Evolutionary conservation across 352 stramenopile species (phyloP).

Genomic region (Phytophthora chlamydospora): DNA sequence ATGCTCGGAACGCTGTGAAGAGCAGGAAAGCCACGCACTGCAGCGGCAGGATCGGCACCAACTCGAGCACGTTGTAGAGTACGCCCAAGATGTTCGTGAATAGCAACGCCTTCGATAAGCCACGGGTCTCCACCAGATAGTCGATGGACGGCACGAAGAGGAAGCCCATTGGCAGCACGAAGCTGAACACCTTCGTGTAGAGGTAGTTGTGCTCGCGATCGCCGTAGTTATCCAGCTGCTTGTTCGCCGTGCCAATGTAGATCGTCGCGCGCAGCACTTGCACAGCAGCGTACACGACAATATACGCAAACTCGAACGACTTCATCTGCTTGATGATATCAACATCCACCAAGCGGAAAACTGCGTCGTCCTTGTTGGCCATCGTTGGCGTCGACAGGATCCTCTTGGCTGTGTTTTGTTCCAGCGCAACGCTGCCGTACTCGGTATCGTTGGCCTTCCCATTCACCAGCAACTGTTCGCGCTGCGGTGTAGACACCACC

Average conservation of each 20-base stretch:
- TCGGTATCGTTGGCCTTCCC: constrained; percentile 20
- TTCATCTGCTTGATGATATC: constrained; percentile 63
- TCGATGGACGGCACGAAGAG: constrained; percentile 88
- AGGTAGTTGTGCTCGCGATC: constrained; percentile 64
- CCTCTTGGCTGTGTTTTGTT: constrained; percentile 13
- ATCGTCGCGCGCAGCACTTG: constrained; percentile 82
- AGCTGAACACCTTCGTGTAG: constrained; percentile 89
- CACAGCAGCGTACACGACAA: constrained; percentile 70
- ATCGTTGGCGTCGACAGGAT: constrained; percentile 15
- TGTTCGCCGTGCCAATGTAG: constrained; percentile 89
- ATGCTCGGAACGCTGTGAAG: constrained; percentile 86
- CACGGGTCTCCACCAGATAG: constrained; percentile 77
- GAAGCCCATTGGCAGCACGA: constrained; percentile 84
- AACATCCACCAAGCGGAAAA: constrained; percentile 59
- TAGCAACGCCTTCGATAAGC: constrained; percentile 67
- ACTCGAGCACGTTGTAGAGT: constrained; percentile 73
- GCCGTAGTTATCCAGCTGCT: constrained; percentile 84
- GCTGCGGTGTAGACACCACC: constrained; percentile 25
- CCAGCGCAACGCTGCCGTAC: constrained; percentile 36
- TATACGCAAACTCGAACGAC: constrained; percentile 84
- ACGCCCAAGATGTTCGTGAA: constrained; percentile 79
- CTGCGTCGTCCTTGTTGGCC: constrained; percentile 27
- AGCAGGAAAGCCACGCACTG: constrained; percentile 80
- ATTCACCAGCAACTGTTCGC: constrained; percentile 38
- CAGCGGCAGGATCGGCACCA: constrained; percentile 67